Percentiles rank a stretch among this genome's conserved stretches.
phyloP scores from a whole-genome alignment of 1,139 yeast genomes.

The Nakaseomyces bracarensis region DNA sequence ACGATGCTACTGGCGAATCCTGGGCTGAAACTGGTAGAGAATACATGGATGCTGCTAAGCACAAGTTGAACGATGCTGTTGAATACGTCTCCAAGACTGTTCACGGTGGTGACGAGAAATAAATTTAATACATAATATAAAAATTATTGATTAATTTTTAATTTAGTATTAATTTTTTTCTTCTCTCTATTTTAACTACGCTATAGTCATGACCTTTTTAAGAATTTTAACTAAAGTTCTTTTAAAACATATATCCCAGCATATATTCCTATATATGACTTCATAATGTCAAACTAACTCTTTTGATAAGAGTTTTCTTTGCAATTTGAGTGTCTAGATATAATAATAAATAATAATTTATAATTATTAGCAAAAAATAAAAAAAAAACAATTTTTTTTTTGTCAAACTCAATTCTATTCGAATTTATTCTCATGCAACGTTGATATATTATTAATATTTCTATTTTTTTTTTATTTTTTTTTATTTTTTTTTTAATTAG shows the following conservation, averaged over 20 bases:
- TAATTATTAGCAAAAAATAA: neutral
- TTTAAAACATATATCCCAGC: slow-evolving; percentile 1
- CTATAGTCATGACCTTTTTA: neutral
- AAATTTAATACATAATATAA: neutral
- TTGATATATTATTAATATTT: no score
- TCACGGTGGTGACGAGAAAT: slow-evolving; percentile 45
- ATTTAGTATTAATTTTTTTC: no score
- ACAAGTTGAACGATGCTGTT: slow-evolving; percentile 50
- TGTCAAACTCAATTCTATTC: no score
- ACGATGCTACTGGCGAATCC: slow-evolving; percentile 40
- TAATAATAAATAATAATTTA: neutral
- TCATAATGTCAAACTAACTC: no score
- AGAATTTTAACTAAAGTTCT: neutral
- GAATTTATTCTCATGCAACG: no score
- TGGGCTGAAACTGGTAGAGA: slow-evolving; percentile 50
- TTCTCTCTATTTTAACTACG: no score
- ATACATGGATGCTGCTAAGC: slow-evolving; percentile 57
- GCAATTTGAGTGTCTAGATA: no score
- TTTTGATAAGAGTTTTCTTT: neutral
- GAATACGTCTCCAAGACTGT: slow-evolving; percentile 51
- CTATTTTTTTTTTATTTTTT: neutral
- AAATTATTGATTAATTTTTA: no score
- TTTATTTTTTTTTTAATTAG: neutral
- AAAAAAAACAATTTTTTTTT: neutral
- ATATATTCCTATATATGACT: slow-evolving; percentile 2